Percentiles rank a stretch among this genome's conserved stretches.
phyloP scores from a whole-genome alignment of 202 grass and related monocot species.

The Zizania palustris region DNA sequence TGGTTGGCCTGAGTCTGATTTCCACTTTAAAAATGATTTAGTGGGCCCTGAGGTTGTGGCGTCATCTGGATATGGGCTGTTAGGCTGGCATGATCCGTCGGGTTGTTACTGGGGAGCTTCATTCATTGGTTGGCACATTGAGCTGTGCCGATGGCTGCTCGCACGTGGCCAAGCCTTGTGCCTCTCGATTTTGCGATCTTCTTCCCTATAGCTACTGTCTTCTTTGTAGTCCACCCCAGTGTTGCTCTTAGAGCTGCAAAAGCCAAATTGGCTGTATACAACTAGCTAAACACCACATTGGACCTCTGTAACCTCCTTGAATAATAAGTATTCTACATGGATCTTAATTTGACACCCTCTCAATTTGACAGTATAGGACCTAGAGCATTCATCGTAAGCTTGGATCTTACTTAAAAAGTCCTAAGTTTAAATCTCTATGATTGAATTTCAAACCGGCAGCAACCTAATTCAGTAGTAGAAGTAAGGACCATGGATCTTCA shows the following conservation, averaged over 20 bases:
- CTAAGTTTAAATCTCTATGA: not conserved
- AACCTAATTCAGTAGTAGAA: conserved; percentile 8
- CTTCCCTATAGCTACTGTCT: not conserved
- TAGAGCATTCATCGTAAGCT: not conserved
- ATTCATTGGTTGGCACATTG: conserved; percentile 46
- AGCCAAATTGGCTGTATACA: not conserved
- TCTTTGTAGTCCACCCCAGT: not conserved
- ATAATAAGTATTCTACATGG: not conserved
- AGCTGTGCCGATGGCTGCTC: not conserved
- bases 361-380: not conserved
- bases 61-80: conserved; percentile 44
- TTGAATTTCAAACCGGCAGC: not conserved
- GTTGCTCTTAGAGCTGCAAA: not conserved
- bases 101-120: conserved; percentile 26
- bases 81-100: conserved; percentile 1
- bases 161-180: not conserved
- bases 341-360: not conserved
- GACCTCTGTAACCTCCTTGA: not conserved
- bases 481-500: not conserved
- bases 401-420: not conserved
- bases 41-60: conserved; percentile 7
- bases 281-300: no score
- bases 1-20: conserved; percentile 27
- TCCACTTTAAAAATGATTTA: conserved; percentile 43
- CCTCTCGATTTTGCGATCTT: conserved; percentile 3